Conservation (phyloP, 345 rosid species). For the Citrus mangshanensis region DNA sequence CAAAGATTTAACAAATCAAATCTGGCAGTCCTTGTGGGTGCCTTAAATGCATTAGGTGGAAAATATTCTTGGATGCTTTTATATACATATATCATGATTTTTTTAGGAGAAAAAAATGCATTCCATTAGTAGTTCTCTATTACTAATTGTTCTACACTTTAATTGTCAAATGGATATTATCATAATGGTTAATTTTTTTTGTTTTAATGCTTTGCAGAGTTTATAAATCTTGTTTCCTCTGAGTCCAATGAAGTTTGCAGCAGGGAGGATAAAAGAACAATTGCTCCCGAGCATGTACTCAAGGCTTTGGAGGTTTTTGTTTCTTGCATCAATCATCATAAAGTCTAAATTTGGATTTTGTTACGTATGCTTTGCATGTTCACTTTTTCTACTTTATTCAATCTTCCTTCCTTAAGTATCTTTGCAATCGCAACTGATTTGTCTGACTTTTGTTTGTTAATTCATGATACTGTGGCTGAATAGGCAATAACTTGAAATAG, state of each 20-base stretch:
- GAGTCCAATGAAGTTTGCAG: conserved; percentile 98
- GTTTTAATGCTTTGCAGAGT: conserved; percentile 56
- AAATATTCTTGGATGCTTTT: background rate
- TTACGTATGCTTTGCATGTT: background rate
- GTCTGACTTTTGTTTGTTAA: background rate
- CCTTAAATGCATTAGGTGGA: background rate
- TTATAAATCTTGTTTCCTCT: conserved; percentile 94
- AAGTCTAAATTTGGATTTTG: background rate
- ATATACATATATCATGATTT: background rate
- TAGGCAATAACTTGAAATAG: too few relatives aligned
- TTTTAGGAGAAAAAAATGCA: background rate
- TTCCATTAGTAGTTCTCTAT: background rate
- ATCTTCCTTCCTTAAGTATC: background rate
- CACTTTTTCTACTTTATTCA: background rate
- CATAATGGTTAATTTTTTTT: background rate
- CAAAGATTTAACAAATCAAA: background rate
- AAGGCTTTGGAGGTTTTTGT: conserved; percentile 78
- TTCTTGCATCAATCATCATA: background rate
- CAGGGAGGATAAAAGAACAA: conserved; percentile 92
- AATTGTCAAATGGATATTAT: background rate
- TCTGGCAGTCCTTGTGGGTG: background rate
- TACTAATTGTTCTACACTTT: background rate
- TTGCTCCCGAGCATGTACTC: conserved; percentile 98
- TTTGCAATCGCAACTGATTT: background rate
- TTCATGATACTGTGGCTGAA: background rate